Evolutionary conservation across 1,284 basidiomycete species (phyloP).

Genomic region (Ganoderma boninense): DNA sequence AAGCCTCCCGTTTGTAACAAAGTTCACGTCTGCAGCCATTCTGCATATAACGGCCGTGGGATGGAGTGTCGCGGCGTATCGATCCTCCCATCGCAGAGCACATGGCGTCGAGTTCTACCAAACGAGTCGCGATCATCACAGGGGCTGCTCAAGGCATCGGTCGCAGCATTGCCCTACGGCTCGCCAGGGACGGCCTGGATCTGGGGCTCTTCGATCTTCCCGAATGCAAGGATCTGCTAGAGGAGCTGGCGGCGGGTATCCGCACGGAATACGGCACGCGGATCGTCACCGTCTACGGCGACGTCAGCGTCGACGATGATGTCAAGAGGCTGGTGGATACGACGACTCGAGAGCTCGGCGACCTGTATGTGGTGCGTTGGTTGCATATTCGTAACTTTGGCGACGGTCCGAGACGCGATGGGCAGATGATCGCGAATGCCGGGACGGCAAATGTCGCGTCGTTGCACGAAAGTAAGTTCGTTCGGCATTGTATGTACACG

Average conservation of each 20-base stretch:
- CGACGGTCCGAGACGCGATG: neutral
- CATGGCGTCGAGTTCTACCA: conserved; percentile 9
- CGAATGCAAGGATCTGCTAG: conserved; percentile 29
- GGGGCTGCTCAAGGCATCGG: conserved; percentile 37
- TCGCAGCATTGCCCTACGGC: conserved; percentile 36
- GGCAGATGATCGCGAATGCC: conserved; percentile 32
- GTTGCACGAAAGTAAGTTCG: conserved; percentile 27
- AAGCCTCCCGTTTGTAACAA: neutral
- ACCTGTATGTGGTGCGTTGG: conserved; percentile 31
- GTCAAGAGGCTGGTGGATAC: conserved; percentile 40
- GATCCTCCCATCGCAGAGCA: neutral
- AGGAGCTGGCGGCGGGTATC: conserved; percentile 34
- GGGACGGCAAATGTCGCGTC: conserved; percentile 26
- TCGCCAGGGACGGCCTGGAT: conserved; percentile 40
- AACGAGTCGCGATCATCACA: conserved; percentile 30
- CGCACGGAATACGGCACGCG: conserved; percentile 26
- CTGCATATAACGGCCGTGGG: conserved; percentile 4
- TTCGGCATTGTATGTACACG: neutral
- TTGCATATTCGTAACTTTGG: neutral
- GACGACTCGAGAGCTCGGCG: conserved; percentile 39
- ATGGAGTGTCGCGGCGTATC: neutral
- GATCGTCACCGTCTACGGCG: conserved; percentile 36
- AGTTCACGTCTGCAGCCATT: neutral
- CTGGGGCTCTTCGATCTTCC: conserved; percentile 42
- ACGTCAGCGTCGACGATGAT: conserved; percentile 42